Percentiles rank a stretch among this genome's conserved stretches.
Conservation (phyloP, 768 basidiomycete genomes). For the Tulasnella sp. region DNA sequence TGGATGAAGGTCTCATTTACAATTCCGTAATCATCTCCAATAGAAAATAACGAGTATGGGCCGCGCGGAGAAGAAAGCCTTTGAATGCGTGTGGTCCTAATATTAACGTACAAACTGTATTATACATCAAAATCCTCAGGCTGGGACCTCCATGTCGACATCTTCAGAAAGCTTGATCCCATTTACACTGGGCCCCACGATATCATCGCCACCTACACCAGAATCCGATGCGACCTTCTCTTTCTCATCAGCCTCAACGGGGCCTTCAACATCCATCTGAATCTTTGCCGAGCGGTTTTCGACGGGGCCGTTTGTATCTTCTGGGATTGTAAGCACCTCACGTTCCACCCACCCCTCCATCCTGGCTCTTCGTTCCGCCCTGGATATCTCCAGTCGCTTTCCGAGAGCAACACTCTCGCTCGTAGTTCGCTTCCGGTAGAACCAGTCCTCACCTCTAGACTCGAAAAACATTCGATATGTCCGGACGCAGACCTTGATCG, state of each 20-base stretch:
- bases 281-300: not conserved
- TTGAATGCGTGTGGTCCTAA: too few relatives aligned
- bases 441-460: constrained; percentile 35
- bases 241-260: not conserved
- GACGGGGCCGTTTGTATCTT: not conserved
- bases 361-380: not conserved
- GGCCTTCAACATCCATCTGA: not conserved
- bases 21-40: too few relatives aligned
- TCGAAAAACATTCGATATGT: constrained; percentile 71
- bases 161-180: too few relatives aligned
- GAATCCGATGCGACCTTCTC: too few relatives aligned
- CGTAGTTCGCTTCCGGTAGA: constrained; percentile 17
- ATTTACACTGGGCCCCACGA: too few relatives aligned
- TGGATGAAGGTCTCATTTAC: too few relatives aligned
- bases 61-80: too few relatives aligned
- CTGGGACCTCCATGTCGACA: too few relatives aligned
- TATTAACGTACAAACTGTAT: too few relatives aligned
- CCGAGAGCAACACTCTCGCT: not conserved
- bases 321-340: not conserved
- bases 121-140: too few relatives aligned
- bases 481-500: constrained; percentile 71
- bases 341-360: constrained; percentile 3
- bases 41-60: too few relatives aligned
- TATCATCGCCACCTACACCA: too few relatives aligned
- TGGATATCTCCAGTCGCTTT: not conserved